A percentile compares a stretch with the other conserved stretches of the same genome.
These are phyloP conservation scores for Nitzschia sp. DNA, from an alignment of 108 stramenopile species.

Conservation along the genomic window DNA sequence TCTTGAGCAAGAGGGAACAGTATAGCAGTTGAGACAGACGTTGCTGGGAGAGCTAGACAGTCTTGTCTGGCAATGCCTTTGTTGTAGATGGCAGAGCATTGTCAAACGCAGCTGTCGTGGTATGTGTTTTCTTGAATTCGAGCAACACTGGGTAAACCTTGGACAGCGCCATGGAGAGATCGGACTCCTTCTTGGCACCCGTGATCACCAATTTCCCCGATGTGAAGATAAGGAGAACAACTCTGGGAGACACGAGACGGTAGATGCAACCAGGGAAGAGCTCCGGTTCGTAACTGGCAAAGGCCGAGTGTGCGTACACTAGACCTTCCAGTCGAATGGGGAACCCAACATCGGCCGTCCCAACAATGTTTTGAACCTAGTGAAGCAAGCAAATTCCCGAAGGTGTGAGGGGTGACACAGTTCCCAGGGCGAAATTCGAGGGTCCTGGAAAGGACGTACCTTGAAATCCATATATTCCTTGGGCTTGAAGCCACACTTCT, in stretches of 20 bases:
- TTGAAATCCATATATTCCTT: slow-evolving; percentile 75
- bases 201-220: slow-evolving; percentile 93
- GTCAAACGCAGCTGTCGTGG: slow-evolving; percentile 3
- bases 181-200: slow-evolving; percentile 80
- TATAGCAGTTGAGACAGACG: too few relatives aligned
- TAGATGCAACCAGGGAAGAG: slow-evolving; percentile 99
- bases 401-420: not conserved
- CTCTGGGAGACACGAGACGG: slow-evolving; percentile 84
- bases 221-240: slow-evolving; percentile 95
- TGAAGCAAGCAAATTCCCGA: not conserved
- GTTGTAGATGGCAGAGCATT: too few relatives aligned
- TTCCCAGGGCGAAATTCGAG: not conserved
- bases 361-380: slow-evolving; percentile 93
- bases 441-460: not conserved
- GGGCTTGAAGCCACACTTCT: slow-evolving; percentile 76
- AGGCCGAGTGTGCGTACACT: slow-evolving; percentile 89
- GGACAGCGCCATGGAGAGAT: slow-evolving; percentile 65
- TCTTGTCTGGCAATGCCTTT: too few relatives aligned
- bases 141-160: slow-evolving; percentile 77
- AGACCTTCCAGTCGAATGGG: slow-evolving; percentile 97
- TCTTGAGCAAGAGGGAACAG: too few relatives aligned
- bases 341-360: slow-evolving; percentile 92
- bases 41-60: too few relatives aligned
- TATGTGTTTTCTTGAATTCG: slow-evolving; percentile 72
- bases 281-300: slow-evolving; percentile 95